These are phyloP conservation scores for Boletus edulis DNA, from an alignment of 768 basidiomycete species.

Conservation along the genomic window DNA sequence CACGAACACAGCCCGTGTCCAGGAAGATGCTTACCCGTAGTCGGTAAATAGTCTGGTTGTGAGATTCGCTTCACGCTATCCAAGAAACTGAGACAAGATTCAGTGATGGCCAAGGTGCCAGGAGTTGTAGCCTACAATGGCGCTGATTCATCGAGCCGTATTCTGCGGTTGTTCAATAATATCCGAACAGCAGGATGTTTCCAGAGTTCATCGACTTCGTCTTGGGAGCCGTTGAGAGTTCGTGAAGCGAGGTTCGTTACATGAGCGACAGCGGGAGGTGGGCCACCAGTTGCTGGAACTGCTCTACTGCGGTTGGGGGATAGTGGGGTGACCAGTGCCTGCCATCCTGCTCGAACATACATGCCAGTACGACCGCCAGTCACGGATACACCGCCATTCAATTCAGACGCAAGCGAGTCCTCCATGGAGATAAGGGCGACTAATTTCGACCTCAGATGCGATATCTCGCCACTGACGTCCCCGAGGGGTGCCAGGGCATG, in stretches of 20 bases:
- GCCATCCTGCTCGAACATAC: slow-evolving; percentile 73
- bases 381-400: slow-evolving; percentile 63
- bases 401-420: slow-evolving; percentile 62
- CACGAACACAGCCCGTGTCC: not conserved
- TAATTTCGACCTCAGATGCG: slow-evolving; percentile 51
- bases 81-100: slow-evolving; percentile 53
- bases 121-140: slow-evolving; percentile 53
- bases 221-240: slow-evolving; percentile 46
- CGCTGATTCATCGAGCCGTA: slow-evolving; percentile 74
- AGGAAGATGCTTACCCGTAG: slow-evolving; percentile 48
- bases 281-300: slow-evolving; percentile 33
- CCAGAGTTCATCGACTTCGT: slow-evolving; percentile 67
- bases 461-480: slow-evolving; percentile 44
- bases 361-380: slow-evolving; percentile 60
- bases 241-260: slow-evolving; percentile 54
- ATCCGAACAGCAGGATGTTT: slow-evolving; percentile 60
- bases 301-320: slow-evolving; percentile 42
- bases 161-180: slow-evolving; percentile 53
- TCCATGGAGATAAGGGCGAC: slow-evolving; percentile 67
- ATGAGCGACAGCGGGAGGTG: slow-evolving; percentile 33
- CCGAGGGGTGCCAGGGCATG: slow-evolving; percentile 33
- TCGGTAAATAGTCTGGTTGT: slow-evolving; percentile 67
- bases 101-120: not conserved
- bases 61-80: slow-evolving; percentile 62
- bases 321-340: slow-evolving; percentile 48